A percentile compares a stretch with the other conserved stretches of the same genome.
phyloP scores from a whole-genome alignment of 129 eudicot species.

The Daucus carota region DH1_v3.0 NC_030386.2:31871501-31872000 shows the following conservation, averaged over 20 bases:
- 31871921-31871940: constrained; percentile 57
- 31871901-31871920: constrained; percentile 57
- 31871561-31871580: constrained; percentile 75
- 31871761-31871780: constrained; percentile 71
- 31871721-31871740: constrained; percentile 70
- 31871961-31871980: constrained; percentile 64
- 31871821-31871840: constrained; percentile 59
- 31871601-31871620: constrained; percentile 75
- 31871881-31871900: constrained; percentile 62
- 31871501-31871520: constrained; percentile 82
- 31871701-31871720: constrained; percentile 72
- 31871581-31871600: constrained; percentile 88
- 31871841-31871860: constrained; percentile 56
- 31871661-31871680: constrained; percentile 77
- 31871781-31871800: constrained; percentile 63
- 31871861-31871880: constrained; percentile 63
- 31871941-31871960: constrained; percentile 58
- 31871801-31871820: constrained; percentile 66
- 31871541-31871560: constrained; percentile 81
- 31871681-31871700: constrained; percentile 68
- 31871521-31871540: constrained; percentile 68
- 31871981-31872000: constrained; percentile 65
- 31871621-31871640: constrained; percentile 79
- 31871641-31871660: constrained; percentile 95
- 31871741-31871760: constrained; percentile 67